Evolutionary conservation across 2,329 filamentous ascomycete genomes (phyloP), one percentile per base, ranked within the genome.

Genomic region (Stemphylium lycopersici): DNA sequence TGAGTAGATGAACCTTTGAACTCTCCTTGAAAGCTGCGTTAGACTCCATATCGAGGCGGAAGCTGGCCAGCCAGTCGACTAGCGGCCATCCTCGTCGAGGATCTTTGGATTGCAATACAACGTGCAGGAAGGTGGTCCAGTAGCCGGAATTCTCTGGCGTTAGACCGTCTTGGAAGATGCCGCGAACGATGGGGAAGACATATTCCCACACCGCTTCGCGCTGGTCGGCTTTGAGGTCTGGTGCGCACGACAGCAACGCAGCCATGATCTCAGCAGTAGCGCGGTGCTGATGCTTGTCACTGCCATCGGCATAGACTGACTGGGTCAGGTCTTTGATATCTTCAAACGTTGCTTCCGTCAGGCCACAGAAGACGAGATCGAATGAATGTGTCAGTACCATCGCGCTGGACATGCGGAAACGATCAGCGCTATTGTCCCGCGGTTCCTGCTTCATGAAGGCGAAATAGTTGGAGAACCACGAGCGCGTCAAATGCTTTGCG

Each of bases 21-120:
- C 93, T 96, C 74, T 99, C 96, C 74, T 99, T 99, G 83, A 99
- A 99, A 0, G 95, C 95, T 3, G 96, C 95, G 71, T 98, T 97
- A 0, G 93, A 97, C 5, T 86, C 82, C 88, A 98, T 93, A 72
- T 99, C 95, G 8, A 99, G 82, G 26, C 91, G 85, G 84, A 98
- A 98, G 48, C 87, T 86, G 41, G 89, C 85, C 16, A 99, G 81
- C 75, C 87, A 89, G 60, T 95, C 89, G 32, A 96, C 85, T 59
- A 99, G 83, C 61, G 96, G 93, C 80, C 90, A 92, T 3, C 87
- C 87, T 59, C 93, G 87, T 39, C 96, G 86, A 11, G 95, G 93
- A 75, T 99, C 95, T 68, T 95, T 93, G 10, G 89, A 87, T 65
- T 96, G 91, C 37, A 96, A 81, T 22, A 96, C 85, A 69, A 97